phyloP scores from a whole-genome alignment of 352 stramenopile species.

The Globisporangium acanthophoron region DNA sequence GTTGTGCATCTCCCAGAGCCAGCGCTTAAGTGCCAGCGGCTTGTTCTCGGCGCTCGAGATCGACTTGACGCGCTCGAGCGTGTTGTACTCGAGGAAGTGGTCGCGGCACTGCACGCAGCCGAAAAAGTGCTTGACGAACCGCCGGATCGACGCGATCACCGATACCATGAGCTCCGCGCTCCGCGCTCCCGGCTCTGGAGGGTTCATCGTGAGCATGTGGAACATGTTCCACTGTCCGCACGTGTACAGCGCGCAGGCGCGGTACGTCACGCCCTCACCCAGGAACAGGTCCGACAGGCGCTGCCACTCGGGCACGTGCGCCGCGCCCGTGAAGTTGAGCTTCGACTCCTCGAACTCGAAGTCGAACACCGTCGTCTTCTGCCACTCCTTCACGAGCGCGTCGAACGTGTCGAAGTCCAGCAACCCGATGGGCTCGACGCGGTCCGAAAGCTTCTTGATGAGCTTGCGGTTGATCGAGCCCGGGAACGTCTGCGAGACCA shows the following conservation, averaged over 20 bases:
- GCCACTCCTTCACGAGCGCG: slow-evolving; percentile 53
- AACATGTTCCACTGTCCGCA: slow-evolving; percentile 87
- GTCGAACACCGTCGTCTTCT: slow-evolving; percentile 33
- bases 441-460: slow-evolving; percentile 41
- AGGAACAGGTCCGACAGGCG: slow-evolving; percentile 55
- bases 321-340: slow-evolving; percentile 38
- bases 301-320: slow-evolving; percentile 58
- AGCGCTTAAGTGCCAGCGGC: slow-evolving; percentile 54
- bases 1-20: slow-evolving; percentile 86
- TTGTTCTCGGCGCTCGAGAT: slow-evolving; percentile 68
- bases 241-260: slow-evolving; percentile 71
- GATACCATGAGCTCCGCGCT: slow-evolving; percentile 53
- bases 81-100: slow-evolving; percentile 78
- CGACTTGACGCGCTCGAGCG: slow-evolving; percentile 55
- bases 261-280: slow-evolving; percentile 57
- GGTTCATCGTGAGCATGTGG: slow-evolving; percentile 82
- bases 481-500: slow-evolving; percentile 70
- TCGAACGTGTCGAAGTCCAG: slow-evolving; percentile 75
- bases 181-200: slow-evolving; percentile 27
- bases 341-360: slow-evolving; percentile 56
- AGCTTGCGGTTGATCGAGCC: slow-evolving; percentile 68
- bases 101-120: slow-evolving; percentile 72
- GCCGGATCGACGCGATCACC: slow-evolving; percentile 67
- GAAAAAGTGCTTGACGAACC: slow-evolving; percentile 86
- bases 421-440: slow-evolving; percentile 43